Base-by-base conservation (phyloP, 164 flowering plant genomes). In the Stephania japonica region DNA sequence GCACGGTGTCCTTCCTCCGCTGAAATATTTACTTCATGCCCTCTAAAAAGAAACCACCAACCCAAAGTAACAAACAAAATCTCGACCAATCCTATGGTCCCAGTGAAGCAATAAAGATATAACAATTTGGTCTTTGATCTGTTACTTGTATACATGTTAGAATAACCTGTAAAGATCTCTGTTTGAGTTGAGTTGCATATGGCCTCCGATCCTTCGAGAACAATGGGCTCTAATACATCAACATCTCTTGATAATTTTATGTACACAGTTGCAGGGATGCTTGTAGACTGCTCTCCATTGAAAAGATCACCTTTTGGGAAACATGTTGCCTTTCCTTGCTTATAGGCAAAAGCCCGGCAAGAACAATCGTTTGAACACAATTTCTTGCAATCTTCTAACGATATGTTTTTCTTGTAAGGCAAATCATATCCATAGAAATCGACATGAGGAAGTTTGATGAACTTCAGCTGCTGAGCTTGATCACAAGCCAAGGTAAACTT, bases 381-480 rank as follows among this genome's bases (percentile, higher is more conserved):
- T 8, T 78, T 68, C 63, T n/a, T 72, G 68, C 81, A 78, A 18
- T 44, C 6, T 25, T 78, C 75, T 0, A 78, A 49, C 11, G 78
- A 67, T 25, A 19, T 38, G 1, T 19, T 8, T 38, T 0, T 1
- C 5, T 11, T 38, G 53, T 23, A 72, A 42, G 50, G 65, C 24
- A 78, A 16, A 69, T 78, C 81, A 69, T 53, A 71, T 5, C 77
- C 77, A 43, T 63, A 78, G 66, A 75, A 78, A 64, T 79, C 78
- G 6, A 70, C 69, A 1, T 67, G 70, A 1, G 79, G 74, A 50
- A 79, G 76, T 68, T 76, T 71, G 42, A 73, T 59, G 41, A 76
- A 76, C 59, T 67, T 44, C 13, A 73, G 66, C 43, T 67, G 32
- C 19, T 64, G 50, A 24, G 18, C 5, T 71, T 71, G 19, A 7